Evolutionary conservation across 257 asterid species (phyloP), one percentile per base, ranked within the genome.

Genomic region (Catharanthus roseus): DNA sequence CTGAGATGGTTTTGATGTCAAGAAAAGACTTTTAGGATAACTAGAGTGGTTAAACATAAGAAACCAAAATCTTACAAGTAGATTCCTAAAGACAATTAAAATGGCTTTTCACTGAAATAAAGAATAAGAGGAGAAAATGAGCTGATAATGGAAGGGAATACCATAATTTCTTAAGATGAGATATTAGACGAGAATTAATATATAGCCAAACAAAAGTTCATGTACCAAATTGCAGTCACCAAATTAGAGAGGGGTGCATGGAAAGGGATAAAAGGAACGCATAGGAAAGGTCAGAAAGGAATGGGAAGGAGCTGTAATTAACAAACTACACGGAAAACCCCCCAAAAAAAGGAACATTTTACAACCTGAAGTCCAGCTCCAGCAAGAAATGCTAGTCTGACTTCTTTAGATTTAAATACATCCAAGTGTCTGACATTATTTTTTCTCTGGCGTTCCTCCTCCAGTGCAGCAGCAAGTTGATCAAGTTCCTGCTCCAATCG

Each of bases 331-430:
- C 19, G 28, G 1, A 31, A 13, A 60, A 31, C n/a, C n/a, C n/a
- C n/a, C n/a, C n/a, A n/a, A n/a, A n/a, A 15, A 60, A 60, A 31
- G 42, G 42, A 31, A 34, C 41, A 60, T 0, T 23, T 1, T 42
- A 34, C 23, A 62, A 90, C 97, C 93, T 92, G 97, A 50, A 92
- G 81, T 78, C 98, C 96, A 66, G 96, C 97, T 75, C 98, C 98
- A 18, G 96, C 96, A 39, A 85, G 73, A 79, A 93, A 89, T 23
- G 98, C 97, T 75, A 93, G 96, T 77, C 96, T 85, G 71, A 93
- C 72, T 80, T 89, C 91, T 80, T 93, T 93, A 26, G 77, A 71
- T 69, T 78, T 82, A 61, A 90, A 84, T 66, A 90, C 97, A 61
- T 93, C 95, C 69, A 74, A 73, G 81, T 81, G 84, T 39, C 91